Evolutionary conservation across 352 stramenopile genomes (phyloP).

Genomic region (Pythium phragmiticola): DNA sequence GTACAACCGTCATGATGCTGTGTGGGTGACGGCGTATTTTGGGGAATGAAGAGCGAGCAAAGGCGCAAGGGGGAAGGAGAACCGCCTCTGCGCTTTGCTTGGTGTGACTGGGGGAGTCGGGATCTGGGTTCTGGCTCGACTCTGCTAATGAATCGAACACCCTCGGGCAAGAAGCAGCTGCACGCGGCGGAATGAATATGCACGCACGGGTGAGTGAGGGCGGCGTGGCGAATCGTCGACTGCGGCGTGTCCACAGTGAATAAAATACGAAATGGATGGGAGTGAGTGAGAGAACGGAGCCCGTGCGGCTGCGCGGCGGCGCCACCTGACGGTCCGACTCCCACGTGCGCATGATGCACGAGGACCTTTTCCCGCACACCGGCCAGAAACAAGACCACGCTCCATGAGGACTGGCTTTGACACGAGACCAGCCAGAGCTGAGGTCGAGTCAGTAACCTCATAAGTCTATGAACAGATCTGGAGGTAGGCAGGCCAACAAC

Average conservation of each 20-base stretch:
- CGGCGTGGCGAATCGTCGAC: neutral
- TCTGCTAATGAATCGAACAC: no score
- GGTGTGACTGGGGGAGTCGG: no score
- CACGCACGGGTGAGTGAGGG: no score
- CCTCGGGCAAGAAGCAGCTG: no score
- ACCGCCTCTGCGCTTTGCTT: no score
- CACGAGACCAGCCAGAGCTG: neutral
- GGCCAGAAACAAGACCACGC: constrained; percentile 11
- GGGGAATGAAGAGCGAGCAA: no score
- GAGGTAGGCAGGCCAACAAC: no score
- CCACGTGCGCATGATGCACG: constrained; percentile 13
- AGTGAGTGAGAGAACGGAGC: neutral
- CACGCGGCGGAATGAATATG: no score
- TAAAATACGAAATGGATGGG: neutral
- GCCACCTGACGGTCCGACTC: constrained; percentile 16
- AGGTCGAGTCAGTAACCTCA: neutral
- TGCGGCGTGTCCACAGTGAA: neutral
- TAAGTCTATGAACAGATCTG: constrained; percentile 2
- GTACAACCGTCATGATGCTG: constrained; percentile 49
- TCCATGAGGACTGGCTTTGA: neutral
- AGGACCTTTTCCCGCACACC: constrained; percentile 1
- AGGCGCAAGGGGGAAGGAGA: no score
- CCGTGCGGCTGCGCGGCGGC: constrained; percentile 15
- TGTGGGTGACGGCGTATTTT: no score
- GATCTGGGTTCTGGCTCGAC: no score